Evolutionary conservation across 1,139 yeast species (phyloP), one percentile per base, ranked within the genome.

Genomic region (Citeromyces hawaiiensis): DNA sequence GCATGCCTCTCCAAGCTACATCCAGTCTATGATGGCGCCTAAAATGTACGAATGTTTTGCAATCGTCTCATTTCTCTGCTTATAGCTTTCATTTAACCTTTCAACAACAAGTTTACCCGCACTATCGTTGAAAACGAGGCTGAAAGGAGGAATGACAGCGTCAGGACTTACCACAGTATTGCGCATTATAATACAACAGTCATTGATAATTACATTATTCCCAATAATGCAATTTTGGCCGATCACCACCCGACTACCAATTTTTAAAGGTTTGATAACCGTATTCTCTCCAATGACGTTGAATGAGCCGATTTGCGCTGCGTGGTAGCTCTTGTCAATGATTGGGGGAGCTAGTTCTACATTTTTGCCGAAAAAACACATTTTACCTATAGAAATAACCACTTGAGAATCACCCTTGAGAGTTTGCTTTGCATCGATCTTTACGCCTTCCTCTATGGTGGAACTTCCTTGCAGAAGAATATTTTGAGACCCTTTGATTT

Each of bases 131-230:
- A 17, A 35, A 3, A 46, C 46, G n/a, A 37, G 30, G 2, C 47
- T 42, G 32, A 45, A 47, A 1, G 51, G 44, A 4, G 50, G 45
- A 14, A 47, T 39, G 5, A 44, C 38, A 37, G 39, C 44, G 1
- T 39, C 38, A 5, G 34, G 23, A 1, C 51, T 50, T 14, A 48
- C 15, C 4, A 8, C 29, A 4, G 44, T 44, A 19, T 41, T 40
- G 35, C 43, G 44, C 9, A 44, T 45, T 10, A 48, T 39, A 9
- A 47, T 37, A 35, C 49, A 46, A 36, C 50, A 47, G 31, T 48
- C 52, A 38, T 43, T 36, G 3, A 48, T 36, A 7, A 43, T 36
- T 14, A 43, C 43, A 4, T 43, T 41, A 15, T 39, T 17, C 2
- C 35, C 39, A 3, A 48, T 8, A 2, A 31, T 21, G 33, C 50